Evolutionary conservation across 495 filamentous ascomycete genomes (phyloP).

Genomic region (Tetracladium marchalianum): DNA sequence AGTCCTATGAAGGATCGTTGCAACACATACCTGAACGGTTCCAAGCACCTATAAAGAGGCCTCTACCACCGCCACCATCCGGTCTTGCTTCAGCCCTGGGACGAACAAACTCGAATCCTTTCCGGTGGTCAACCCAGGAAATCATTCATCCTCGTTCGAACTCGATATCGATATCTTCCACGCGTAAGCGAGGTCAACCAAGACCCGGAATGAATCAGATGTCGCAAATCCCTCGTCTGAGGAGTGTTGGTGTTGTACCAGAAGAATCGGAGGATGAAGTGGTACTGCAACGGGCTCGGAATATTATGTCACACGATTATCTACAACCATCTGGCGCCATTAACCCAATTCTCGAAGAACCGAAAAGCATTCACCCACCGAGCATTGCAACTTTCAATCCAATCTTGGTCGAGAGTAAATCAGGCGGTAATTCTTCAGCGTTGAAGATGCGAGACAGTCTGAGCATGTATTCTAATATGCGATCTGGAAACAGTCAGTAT

Average conservation of each 20-base stretch:
- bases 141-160: constrained; percentile 5
- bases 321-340: no score
- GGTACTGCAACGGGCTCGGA: no score
- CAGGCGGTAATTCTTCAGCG: constrained; percentile 1
- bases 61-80: background rate
- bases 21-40: constrained; percentile 3
- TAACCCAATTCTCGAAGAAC: no score
- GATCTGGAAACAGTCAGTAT: constrained; percentile 9
- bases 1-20: constrained; percentile 1
- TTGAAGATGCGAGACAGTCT: background rate
- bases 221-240: constrained; percentile 1
- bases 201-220: constrained; percentile 9
- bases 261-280: constrained; percentile 7
- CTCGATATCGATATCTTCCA: background rate
- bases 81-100: background rate
- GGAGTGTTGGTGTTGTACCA: constrained; percentile 1
- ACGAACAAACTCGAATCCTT: constrained; percentile 4
- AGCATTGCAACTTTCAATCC: constrained; percentile 8
- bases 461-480: constrained; percentile 1
- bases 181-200: constrained; percentile 6
- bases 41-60: background rate
- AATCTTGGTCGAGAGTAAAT: background rate
- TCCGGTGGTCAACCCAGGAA: constrained; percentile 14
- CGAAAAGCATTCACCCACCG: no score
- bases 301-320: no score